These are phyloP conservation scores for Boletus reticulatus DNA, from an alignment of 768 basidiomycete genomes.

Conservation along the genomic window DNA sequence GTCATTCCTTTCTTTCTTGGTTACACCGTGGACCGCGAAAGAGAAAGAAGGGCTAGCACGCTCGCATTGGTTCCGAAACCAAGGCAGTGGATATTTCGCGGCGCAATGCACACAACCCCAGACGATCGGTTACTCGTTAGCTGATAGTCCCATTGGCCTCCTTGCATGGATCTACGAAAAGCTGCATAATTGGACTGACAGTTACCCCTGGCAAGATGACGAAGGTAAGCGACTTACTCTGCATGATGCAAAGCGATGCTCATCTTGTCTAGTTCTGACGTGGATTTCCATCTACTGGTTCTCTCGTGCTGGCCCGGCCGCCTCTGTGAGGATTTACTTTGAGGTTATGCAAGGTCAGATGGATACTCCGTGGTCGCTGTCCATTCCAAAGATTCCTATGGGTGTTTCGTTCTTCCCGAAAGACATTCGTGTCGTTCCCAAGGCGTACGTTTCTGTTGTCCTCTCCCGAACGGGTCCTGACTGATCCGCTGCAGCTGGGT, in stretches of 20 bases:
- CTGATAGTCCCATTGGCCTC: conserved; percentile 55
- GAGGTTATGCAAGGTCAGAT: conserved; percentile 32
- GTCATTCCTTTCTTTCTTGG: conserved; percentile 23
- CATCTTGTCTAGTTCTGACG: conserved; percentile 43
- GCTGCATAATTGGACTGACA: conserved; percentile 45
- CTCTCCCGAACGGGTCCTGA: background rate
- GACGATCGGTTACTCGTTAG: conserved; percentile 49
- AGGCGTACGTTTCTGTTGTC: conserved; percentile 32
- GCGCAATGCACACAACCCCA: conserved; percentile 44
- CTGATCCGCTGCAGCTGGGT: conserved; percentile 38
- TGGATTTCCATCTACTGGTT: conserved; percentile 62
- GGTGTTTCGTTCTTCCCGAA: conserved; percentile 53
- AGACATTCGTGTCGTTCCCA: conserved; percentile 38
- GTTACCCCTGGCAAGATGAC: conserved; percentile 55
- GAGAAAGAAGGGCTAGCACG: conserved; percentile 27
- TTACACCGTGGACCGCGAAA: conserved; percentile 24
- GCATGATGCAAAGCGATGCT: background rate
- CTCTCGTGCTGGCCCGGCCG: conserved; percentile 56
- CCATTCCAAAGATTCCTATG: conserved; percentile 35
- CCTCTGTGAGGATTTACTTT: conserved; percentile 56
- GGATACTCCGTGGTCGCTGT: background rate
- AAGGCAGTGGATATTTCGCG: conserved; percentile 30
- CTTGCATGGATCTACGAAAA: conserved; percentile 55
- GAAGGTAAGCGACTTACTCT: conserved; percentile 38
- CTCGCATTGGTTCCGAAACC: conserved; percentile 11